These are phyloP conservation scores for Cyberlindnera mycetangii DNA, from an alignment of 805 yeast species.

Conservation along the genomic window DNA sequence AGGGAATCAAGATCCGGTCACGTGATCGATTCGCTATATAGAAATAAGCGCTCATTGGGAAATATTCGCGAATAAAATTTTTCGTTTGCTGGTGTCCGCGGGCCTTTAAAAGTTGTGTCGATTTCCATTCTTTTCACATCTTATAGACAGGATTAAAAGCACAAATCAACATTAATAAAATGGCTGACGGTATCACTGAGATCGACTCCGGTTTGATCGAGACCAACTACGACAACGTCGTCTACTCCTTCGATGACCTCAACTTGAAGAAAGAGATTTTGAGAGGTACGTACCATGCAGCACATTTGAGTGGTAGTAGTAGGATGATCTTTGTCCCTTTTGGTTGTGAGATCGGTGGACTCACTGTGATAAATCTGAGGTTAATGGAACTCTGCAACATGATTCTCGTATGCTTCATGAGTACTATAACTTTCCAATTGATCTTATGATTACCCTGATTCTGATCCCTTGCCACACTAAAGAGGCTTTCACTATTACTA, in stretches of 20 bases:
- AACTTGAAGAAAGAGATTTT: slow-evolving; percentile 62
- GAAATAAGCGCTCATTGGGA: slow-evolving; percentile 1
- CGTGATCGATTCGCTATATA: background rate
- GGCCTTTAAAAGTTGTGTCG: background rate
- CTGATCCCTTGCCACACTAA: too few relatives aligned
- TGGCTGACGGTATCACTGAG: slow-evolving; percentile 69
- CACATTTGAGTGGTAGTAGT: too few relatives aligned
- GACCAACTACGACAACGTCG: slow-evolving; percentile 94
- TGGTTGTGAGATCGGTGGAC: too few relatives aligned
- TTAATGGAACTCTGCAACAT: too few relatives aligned
- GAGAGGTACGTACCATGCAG: slow-evolving; percentile 34
- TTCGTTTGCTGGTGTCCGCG: background rate
- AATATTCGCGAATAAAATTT: background rate
- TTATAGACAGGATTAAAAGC: background rate
- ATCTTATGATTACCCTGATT: too few relatives aligned
- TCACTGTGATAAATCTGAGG: too few relatives aligned
- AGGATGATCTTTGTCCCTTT: too few relatives aligned
- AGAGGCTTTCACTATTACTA: too few relatives aligned
- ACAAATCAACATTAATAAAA: slow-evolving; percentile 13
- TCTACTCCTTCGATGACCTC: slow-evolving; percentile 73
- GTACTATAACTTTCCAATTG: too few relatives aligned
- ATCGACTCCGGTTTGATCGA: slow-evolving; percentile 82
- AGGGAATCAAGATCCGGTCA: too few relatives aligned
- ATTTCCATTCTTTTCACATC: background rate
- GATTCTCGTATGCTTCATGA: too few relatives aligned